These are phyloP conservation scores for Eimeria acervulina DNA, from an alignment of 169 alveolate species.

Conservation along the genomic window DNA sequence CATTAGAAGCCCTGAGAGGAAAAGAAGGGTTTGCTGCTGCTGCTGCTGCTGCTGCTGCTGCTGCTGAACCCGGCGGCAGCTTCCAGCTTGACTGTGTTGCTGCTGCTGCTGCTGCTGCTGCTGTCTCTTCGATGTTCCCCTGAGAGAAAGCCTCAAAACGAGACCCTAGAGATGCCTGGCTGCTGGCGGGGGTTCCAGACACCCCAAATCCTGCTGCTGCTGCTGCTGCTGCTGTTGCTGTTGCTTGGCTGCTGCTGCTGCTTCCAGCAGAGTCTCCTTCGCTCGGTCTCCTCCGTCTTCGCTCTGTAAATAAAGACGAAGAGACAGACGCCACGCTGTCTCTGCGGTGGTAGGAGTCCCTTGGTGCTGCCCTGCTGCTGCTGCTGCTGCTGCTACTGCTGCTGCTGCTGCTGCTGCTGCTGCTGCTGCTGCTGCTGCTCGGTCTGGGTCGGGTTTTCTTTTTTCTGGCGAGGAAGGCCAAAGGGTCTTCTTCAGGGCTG, in stretches of 20 bases:
- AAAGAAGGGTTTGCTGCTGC: background rate
- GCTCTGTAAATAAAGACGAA: conserved; percentile 21
- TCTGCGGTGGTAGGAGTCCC: background rate
- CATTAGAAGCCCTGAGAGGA: background rate
- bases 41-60: background rate
- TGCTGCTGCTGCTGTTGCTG: too few relatives aligned
- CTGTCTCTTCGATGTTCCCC: background rate
- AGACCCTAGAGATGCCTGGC: background rate
- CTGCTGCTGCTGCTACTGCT: background rate
- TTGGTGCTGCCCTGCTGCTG: conserved; percentile 6
- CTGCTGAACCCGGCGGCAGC: too few relatives aligned
- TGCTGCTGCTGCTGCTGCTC: background rate
- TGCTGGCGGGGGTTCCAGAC: conserved; percentile 3
- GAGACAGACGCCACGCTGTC: conserved; percentile 41
- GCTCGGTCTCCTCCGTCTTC: conserved; percentile 43
- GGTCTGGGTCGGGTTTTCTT: conserved; percentile 6
- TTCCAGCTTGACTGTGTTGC: too few relatives aligned
- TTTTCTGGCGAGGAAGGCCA: conserved; percentile 76
- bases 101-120: background rate
- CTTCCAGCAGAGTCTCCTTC: conserved; percentile 5
- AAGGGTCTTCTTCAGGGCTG: conserved; percentile 73
- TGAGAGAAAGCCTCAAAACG: background rate
- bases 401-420: conserved; percentile 63
- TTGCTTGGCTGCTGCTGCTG: too few relatives aligned
- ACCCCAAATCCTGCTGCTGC: too few relatives aligned